Conservation (phyloP, 148 eudicot genomes). For the Hydrangea macrophylla region DNA sequence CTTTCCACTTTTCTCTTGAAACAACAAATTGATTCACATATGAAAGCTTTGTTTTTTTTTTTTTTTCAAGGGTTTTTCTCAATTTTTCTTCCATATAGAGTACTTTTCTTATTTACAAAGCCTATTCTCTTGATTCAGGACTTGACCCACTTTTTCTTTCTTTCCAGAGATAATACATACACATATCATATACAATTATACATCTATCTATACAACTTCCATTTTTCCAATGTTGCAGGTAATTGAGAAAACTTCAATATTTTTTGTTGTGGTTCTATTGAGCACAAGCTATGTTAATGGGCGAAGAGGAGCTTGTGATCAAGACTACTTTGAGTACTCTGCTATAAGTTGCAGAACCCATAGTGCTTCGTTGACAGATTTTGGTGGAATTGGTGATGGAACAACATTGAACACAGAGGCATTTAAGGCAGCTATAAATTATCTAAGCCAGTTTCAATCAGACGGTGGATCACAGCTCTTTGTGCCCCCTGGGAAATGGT, state of each 20-base stretch:
- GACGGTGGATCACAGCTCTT: constrained; percentile 71
- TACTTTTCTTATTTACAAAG: neutral
- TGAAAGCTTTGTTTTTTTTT: neutral
- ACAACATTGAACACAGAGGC: constrained; percentile 70
- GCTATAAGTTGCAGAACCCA: constrained; percentile 65
- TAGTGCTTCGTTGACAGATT: constrained; percentile 65
- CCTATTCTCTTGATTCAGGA: neutral
- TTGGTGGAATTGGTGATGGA: constrained; percentile 92
- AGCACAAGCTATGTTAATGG: constrained; percentile 22
- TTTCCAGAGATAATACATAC: neutral
- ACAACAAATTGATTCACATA: neutral
- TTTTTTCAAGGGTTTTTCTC: neutral
- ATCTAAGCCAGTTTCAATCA: constrained; percentile 54
- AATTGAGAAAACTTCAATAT: neutral
- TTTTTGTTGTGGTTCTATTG: constrained; percentile 14
- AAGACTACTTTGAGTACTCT: constrained; percentile 37
- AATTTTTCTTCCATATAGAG: neutral
- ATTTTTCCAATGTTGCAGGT: constrained; percentile 3
- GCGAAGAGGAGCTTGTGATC: constrained; percentile 20
- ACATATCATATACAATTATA: neutral
- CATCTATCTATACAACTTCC: neutral
- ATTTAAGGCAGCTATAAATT: constrained; percentile 58
- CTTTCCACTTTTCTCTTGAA: no score
- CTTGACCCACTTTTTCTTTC: neutral
- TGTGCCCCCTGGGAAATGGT: constrained; percentile 90